Evolutionary conservation across 305 asterid genomes (phyloP).

Genomic region (Solanum hybrid): DNA sequence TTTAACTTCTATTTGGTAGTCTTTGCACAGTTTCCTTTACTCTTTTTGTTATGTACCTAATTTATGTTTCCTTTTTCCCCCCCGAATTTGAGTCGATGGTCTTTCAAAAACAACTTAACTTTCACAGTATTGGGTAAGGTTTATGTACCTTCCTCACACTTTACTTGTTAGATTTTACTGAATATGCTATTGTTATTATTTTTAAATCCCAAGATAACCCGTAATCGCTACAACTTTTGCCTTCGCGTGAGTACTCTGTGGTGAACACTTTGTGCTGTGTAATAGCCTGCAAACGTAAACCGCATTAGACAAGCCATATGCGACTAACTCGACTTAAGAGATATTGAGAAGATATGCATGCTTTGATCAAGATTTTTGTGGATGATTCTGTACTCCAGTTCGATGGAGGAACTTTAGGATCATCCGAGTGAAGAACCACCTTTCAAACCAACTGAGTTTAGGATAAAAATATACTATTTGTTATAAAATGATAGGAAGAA

Average conservation of each 20-base stretch:
- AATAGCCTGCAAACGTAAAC: too few relatives aligned
- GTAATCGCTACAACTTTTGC: too few relatives aligned
- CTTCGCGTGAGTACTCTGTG: neutral
- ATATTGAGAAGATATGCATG: neutral
- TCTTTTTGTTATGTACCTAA: neutral
- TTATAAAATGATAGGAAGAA: too few relatives aligned
- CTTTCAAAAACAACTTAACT: too few relatives aligned
- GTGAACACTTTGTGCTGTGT: neutral
- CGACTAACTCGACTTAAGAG: neutral
- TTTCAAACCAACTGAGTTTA: too few relatives aligned
- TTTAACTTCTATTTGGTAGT: neutral
- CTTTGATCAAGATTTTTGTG: neutral
- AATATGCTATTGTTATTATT: too few relatives aligned
- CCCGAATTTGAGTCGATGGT: accelerated
- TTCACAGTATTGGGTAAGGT: neutral
- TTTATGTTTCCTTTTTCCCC: neutral
- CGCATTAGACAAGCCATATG: neutral
- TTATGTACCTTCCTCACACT: neutral
- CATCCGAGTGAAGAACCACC: neutral
- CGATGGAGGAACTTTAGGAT: neutral
- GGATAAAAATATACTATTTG: too few relatives aligned
- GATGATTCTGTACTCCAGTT: neutral
- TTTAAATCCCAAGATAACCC: too few relatives aligned
- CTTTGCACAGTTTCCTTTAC: too few relatives aligned
- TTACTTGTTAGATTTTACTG: too few relatives aligned